Base-by-base conservation (phyloP, 1,284 basidiomycete species). In the Ganoderma sinense region DNA sequence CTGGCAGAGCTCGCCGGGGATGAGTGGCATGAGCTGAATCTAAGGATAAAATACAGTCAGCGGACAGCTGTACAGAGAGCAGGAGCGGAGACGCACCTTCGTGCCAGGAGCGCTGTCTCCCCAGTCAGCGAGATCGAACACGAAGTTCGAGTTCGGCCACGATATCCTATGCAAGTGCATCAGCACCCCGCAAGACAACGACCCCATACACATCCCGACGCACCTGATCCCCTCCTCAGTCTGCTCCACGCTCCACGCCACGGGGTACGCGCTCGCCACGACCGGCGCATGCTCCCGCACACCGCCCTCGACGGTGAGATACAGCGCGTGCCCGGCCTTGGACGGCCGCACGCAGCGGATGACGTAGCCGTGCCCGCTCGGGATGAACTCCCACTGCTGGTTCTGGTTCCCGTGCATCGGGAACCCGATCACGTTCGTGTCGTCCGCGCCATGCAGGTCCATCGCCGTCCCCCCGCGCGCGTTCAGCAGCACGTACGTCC, bases 371-470 rank as follows among this genome's bases (percentile, higher is more conserved):
- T 67, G 74, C 6, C 75, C 82, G 36, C 74, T 82, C 76, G 78
- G 80, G 18, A 82, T 75, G 69, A 88, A 81, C 14, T 75, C 81
- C 89, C 89, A 90, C 86, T 89, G 78, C 73, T 90, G 89, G 72
- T 89, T 90, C 7, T 77, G 74, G 1, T 84, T 83, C 1, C 78
- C 78, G 70, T 88, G 83, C 56, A 74, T 75, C 3, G 79, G 76
- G 69, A 78, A 89, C 4, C 89, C 89, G 55, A 86, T 86, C 71
- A 90, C 79, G 58, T 84, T 82, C 40, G 62, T 76, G 62, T 85
- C 80, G 75, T 90, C 87, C 5, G 64, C 78, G 0, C 84, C 87
- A n/a, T 87, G 88, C 51, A 90, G 82, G 74, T 90, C 89, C 18
- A 89, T 66, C 31, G 83, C 85, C 2, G 85, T 89, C 0, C 84